Conservation (phyloP, 2,329 filamentous ascomycete species). For the Fusarium sp. region DNA sequence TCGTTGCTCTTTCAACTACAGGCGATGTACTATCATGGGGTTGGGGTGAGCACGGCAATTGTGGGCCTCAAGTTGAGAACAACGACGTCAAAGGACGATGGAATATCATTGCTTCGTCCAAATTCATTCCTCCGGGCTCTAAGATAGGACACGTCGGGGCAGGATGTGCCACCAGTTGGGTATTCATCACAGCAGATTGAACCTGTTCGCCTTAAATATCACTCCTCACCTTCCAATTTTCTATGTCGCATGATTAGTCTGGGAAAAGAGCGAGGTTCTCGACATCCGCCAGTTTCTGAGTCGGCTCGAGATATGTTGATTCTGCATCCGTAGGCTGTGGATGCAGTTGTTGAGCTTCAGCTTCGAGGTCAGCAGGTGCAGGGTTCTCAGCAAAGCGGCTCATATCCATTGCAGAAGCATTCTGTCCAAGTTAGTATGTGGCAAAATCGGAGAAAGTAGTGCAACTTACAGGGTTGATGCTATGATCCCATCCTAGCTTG, state of each 20-base stretch:
- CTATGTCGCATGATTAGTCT: slow-evolving; percentile 43
- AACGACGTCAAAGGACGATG: slow-evolving; percentile 76
- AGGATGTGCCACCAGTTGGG: slow-evolving; percentile 92
- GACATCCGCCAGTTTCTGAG: slow-evolving; percentile 78
- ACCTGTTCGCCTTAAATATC: slow-evolving; percentile 13
- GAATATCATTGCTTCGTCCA: slow-evolving; percentile 73
- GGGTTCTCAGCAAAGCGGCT: slow-evolving; percentile 52
- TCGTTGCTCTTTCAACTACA: slow-evolving; percentile 74
- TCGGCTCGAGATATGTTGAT: slow-evolving; percentile 69
- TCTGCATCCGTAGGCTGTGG: slow-evolving; percentile 45
- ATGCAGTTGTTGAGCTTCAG: slow-evolving; percentile 29
- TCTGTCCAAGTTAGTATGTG: slow-evolving; percentile 54
- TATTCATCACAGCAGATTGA: slow-evolving; percentile 54
- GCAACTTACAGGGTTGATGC: slow-evolving; percentile 68
- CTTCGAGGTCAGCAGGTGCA: slow-evolving; percentile 17
- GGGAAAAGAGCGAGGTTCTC: slow-evolving; percentile 59
- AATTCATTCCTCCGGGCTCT: slow-evolving; percentile 62
- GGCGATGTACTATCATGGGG: slow-evolving; percentile 86
- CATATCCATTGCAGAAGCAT: slow-evolving; percentile 58
- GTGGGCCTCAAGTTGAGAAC: slow-evolving; percentile 74
- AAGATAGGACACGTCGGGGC: slow-evolving; percentile 75
- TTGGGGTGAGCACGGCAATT: slow-evolving; percentile 98
- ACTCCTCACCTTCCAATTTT: neutral
- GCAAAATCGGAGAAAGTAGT: neutral
- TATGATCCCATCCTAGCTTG: slow-evolving; percentile 80